phyloP scores from a whole-genome alignment of 768 basidiomycete species.

The Hypholoma sublateritium region DNA sequence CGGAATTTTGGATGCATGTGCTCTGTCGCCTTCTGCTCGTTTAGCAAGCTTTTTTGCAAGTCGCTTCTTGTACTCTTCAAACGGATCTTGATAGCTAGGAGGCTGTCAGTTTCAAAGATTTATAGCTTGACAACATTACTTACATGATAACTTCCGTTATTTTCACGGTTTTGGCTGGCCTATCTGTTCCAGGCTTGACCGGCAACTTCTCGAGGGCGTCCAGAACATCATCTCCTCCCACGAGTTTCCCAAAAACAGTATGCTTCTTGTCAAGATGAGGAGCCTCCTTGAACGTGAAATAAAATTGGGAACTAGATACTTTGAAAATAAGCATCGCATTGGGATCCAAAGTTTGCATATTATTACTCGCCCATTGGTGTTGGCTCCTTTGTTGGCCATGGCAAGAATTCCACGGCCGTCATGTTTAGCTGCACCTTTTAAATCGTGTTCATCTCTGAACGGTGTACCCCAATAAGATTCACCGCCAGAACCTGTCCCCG shows the following conservation, averaged over 20 bases:
- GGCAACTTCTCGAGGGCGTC: constrained; percentile 81
- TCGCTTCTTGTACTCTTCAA: constrained; percentile 87
- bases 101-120: constrained; percentile 4
- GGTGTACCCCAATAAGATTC: constrained; percentile 93
- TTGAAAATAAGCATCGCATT: not conserved
- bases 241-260: constrained; percentile 95
- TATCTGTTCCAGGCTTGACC: constrained; percentile 81
- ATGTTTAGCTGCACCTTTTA: constrained; percentile 87
- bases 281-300: constrained; percentile 82
- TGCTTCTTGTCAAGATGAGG: constrained; percentile 91
- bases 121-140: constrained; percentile 23
- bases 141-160: constrained; percentile 89
- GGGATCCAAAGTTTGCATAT: not conserved
- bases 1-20: constrained; percentile 32
- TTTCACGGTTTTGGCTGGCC: constrained; percentile 80
- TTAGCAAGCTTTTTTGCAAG: constrained; percentile 77
- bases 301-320: constrained; percentile 80
- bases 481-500: constrained; percentile 93
- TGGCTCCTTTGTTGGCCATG: constrained; percentile 95
- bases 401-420: constrained; percentile 82
- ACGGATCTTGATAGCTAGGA: constrained; percentile 87
- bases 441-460: constrained; percentile 91
- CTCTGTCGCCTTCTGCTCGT: constrained; percentile 42
- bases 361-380: constrained; percentile 73
- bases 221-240: constrained; percentile 92